Percentiles rank a stretch among this genome's conserved stretches.
These are phyloP conservation scores for Echeveria elegans DNA, from an alignment of 164 flowering plant species.

Conservation along the genomic window DNA sequence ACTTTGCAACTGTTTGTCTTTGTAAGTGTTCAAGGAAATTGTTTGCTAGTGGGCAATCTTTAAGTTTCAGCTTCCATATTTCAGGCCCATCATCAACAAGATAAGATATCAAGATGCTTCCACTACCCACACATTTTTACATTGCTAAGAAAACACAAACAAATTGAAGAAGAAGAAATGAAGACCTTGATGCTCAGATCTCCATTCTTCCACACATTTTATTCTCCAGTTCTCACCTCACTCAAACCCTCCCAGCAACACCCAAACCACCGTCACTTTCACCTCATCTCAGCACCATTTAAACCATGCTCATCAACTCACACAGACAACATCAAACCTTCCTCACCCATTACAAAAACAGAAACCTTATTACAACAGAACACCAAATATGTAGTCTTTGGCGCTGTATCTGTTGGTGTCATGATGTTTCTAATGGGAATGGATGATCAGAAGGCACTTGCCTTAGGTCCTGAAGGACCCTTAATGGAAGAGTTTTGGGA, in stretches of 20 bases:
- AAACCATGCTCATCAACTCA: neutral
- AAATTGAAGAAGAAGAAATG: neutral
- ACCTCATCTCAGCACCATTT: neutral
- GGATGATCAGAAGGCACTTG: constrained; percentile 52
- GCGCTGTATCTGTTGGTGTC: constrained; percentile 49
- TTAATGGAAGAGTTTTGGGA: constrained; percentile 90
- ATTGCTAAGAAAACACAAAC: neutral
- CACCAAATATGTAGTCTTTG: constrained; percentile 31
- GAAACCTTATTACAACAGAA: constrained; percentile 9
- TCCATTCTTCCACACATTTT: neutral
- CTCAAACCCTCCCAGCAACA: neutral
- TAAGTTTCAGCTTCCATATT: neutral
- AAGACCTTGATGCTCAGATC: constrained; percentile 2
- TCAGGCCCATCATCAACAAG: neutral
- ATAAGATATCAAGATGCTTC: neutral
- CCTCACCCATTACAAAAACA: constrained; percentile 4
- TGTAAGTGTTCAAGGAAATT: too few species aligned
- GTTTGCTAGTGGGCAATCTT: neutral
- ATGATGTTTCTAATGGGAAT: constrained; percentile 37
- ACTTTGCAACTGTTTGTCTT: too few species aligned
- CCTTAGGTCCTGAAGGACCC: constrained; percentile 92
- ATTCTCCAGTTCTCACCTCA: neutral
- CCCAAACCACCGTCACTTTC: neutral
- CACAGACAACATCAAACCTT: neutral
- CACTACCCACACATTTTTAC: neutral